Conservation (phyloP, 148 eudicot genomes). For the Cornus florida region DNA sequence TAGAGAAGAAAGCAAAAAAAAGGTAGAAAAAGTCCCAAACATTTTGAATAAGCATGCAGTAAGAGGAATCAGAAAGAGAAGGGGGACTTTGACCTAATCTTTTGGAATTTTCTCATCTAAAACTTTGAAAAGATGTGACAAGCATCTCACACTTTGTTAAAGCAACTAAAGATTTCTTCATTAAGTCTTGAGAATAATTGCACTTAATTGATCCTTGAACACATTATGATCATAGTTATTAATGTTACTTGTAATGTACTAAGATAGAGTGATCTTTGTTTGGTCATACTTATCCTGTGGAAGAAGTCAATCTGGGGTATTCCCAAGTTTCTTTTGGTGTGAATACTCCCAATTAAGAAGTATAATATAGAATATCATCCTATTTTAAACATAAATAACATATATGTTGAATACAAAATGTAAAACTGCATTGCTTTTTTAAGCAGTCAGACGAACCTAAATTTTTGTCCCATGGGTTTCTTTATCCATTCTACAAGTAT, state of each 20-base stretch:
- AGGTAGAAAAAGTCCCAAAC: conserved; percentile 14
- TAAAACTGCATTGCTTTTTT: neutral
- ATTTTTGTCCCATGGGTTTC: neutral
- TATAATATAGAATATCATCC: neutral
- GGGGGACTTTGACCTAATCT: conserved; percentile 17
- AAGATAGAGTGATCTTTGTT: neutral
- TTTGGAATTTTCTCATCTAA: conserved; percentile 18
- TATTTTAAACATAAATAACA: too few relatives aligned
- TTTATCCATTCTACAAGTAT: neutral
- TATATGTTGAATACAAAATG: neutral
- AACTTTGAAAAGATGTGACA: conserved; percentile 20
- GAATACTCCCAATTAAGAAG: neutral
- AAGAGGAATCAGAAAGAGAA: conserved; percentile 18
- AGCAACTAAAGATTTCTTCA: conserved; percentile 7
- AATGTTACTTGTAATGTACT: neutral
- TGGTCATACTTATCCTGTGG: neutral
- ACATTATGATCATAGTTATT: neutral
- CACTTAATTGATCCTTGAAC: conserved; percentile 24
- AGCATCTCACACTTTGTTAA: conserved; percentile 21
- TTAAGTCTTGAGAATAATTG: conserved; percentile 5
- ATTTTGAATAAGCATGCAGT: conserved; percentile 13
- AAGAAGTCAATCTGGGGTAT: neutral
- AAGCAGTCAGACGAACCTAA: neutral
- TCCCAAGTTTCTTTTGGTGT: neutral
- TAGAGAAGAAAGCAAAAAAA: conserved; percentile 27